Conservation (phyloP, 73 alveolate species). For the Effrenium voratum region DNA sequence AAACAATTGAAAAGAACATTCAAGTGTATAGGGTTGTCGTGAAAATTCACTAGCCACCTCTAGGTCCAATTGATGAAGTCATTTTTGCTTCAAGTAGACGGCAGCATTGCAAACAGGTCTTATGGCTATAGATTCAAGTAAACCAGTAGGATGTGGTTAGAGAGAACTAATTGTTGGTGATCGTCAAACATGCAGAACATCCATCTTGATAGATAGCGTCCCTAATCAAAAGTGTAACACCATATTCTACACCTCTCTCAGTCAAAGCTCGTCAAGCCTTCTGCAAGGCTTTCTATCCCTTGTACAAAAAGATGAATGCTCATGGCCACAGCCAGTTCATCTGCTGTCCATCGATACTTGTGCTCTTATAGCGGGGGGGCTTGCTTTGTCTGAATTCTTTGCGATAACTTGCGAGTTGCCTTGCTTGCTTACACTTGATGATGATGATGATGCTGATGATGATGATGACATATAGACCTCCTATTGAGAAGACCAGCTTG, state of each 20-base stretch:
- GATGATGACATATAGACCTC: no score
- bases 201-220: neutral
- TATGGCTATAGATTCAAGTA: neutral
- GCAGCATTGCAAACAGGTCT: neutral
- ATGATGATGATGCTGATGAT: no score
- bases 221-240: neutral
- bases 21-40: neutral
- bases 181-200: neutral
- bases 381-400: neutral
- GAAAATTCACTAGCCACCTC: neutral
- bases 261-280: constrained; percentile 4
- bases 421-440: no score
- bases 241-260: neutral
- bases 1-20: neutral
- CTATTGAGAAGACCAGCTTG: no score
- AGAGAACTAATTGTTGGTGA: neutral
- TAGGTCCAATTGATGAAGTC: neutral
- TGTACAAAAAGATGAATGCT: constrained; percentile 6
- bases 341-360: neutral
- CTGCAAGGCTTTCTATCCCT: neutral
- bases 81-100: neutral
- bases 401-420: no score
- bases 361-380: neutral
- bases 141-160: neutral
- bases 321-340: constrained; percentile 16